Evolutionary conservation across 805 yeast species (phyloP).

Genomic region (Schizosaccharomyces pombe): DNA sequence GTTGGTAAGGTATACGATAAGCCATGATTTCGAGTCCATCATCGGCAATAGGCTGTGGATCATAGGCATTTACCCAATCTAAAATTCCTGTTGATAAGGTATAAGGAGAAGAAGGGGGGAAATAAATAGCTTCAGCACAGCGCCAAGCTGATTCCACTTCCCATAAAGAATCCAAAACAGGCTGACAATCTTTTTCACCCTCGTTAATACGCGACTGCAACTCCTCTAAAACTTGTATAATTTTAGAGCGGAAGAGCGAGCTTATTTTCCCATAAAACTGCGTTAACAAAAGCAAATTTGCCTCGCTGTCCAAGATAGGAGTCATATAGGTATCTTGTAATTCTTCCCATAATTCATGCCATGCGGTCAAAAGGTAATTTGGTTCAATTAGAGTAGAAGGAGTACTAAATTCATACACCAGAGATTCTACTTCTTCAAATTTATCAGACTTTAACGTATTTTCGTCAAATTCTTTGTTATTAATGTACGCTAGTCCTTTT

Average conservation of each 20-base stretch:
- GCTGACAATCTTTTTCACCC: not conserved
- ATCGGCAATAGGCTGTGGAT: slow-evolving; percentile 2
- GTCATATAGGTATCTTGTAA: not conserved
- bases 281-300: not conserved
- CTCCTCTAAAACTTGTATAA: not conserved
- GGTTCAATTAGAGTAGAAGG: not conserved
- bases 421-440: not conserved
- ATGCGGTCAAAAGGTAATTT: not conserved
- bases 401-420: not conserved
- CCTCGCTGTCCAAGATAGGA: not conserved
- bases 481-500: too few species aligned
- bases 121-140: not conserved
- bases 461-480: too few species aligned
- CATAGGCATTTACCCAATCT: slow-evolving; percentile 4
- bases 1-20: not conserved
- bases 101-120: not conserved
- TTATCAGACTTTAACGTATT: too few species aligned
- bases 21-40: slow-evolving; percentile 5
- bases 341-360: not conserved
- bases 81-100: not conserved
- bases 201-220: not conserved
- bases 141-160: not conserved
- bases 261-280: not conserved
- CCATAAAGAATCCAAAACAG: not conserved
- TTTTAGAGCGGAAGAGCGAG: not conserved